These are phyloP conservation scores for Nissolia schottii DNA, from an alignment of 306 rosid species.

Conservation along the genomic window DNA sequence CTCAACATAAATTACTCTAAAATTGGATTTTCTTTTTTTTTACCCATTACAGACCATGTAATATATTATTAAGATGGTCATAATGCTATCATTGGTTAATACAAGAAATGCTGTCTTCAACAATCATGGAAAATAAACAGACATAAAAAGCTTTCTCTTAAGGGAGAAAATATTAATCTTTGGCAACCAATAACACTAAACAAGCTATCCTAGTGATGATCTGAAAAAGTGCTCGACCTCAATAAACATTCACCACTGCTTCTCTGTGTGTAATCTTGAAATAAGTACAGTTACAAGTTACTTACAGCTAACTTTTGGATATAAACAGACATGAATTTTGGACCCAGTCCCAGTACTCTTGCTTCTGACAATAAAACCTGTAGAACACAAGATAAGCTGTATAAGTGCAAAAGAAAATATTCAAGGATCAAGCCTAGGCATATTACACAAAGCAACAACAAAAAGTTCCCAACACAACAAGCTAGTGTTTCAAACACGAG, in stretches of 20 bases:
- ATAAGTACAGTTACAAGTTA: conserved; percentile 14
- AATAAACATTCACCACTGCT: neutral
- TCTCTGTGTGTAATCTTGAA: neutral
- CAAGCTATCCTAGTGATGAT: neutral
- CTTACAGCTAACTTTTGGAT: conserved; percentile 84
- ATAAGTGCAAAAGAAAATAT: conserved; percentile 11
- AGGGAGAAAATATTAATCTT: neutral
- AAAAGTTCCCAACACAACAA: neutral
- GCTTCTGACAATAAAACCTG: conserved; percentile 82
- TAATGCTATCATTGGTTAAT: neutral
- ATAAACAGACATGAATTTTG: conserved; percentile 87
- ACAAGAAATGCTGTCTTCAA: neutral
- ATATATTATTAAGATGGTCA: neutral
- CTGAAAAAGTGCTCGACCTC: neutral
- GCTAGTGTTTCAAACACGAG: neutral
- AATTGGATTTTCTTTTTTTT: neutral
- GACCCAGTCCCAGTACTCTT: conserved; percentile 85
- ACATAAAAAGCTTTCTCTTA: neutral
- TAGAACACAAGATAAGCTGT: conserved; percentile 11
- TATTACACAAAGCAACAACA: neutral
- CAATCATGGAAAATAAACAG: neutral
- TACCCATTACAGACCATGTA: neutral
- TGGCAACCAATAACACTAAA: neutral
- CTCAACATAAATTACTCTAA: neutral
- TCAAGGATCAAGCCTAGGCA: neutral